phyloP scores from a whole-genome alignment of 371 early-diverging fungal species.

The Mucor circinelloides region DNA sequence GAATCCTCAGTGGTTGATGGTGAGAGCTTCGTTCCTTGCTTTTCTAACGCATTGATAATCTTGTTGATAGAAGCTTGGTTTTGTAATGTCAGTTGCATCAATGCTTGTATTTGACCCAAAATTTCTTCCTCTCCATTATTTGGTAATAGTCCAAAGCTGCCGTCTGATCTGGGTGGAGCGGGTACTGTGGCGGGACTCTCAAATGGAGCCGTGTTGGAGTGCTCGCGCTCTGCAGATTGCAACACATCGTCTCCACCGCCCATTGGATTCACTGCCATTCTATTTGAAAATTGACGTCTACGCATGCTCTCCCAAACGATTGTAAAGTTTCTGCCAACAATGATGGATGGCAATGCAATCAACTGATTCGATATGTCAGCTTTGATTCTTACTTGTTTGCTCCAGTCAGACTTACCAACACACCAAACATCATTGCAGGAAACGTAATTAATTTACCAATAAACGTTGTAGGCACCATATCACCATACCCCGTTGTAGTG shows the following conservation, averaged over 20 bases:
- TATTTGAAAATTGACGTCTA: slow-evolving; percentile 22
- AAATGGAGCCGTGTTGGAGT: slow-evolving; percentile 9
- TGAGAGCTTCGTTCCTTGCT: slow-evolving; percentile 18
- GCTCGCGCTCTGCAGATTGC: background rate
- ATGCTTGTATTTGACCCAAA: slow-evolving; percentile 46
- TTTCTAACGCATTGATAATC: slow-evolving; percentile 48
- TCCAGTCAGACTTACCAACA: slow-evolving; percentile 55
- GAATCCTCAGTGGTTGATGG: background rate
- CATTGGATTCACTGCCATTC: slow-evolving; percentile 4
- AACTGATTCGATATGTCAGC: slow-evolving; percentile 34
- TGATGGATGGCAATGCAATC: slow-evolving; percentile 87
- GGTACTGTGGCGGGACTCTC: background rate
- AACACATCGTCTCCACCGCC: background rate
- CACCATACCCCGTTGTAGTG: slow-evolving; percentile 88
- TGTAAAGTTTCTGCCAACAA: slow-evolving; percentile 87
- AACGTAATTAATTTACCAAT: slow-evolving; percentile 84
- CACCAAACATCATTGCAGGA: slow-evolving; percentile 85
- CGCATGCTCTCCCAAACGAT: slow-evolving; percentile 85
- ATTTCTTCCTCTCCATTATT: slow-evolving; percentile 43
- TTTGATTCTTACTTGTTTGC: background rate
- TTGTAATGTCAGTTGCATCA: slow-evolving; percentile 53
- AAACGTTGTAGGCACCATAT: slow-evolving; percentile 85
- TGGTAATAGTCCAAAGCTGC: slow-evolving; percentile 12
- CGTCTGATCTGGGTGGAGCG: background rate
- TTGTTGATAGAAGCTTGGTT: slow-evolving; percentile 59